These are phyloP conservation scores for Leccinellum albellum DNA, from an alignment of 768 basidiomycete species.

Conservation along the genomic window DNA sequence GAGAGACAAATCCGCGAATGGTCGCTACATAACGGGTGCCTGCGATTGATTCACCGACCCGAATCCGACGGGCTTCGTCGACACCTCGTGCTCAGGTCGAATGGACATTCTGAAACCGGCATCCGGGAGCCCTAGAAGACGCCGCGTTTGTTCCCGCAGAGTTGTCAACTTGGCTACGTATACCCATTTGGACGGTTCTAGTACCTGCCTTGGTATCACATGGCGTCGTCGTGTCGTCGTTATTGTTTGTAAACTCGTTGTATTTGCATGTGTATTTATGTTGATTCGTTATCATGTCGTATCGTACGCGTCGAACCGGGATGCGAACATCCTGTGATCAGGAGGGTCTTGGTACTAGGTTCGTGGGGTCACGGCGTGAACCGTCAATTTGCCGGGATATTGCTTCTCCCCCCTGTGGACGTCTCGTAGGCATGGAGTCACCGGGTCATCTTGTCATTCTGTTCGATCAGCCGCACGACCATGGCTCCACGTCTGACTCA, in stretches of 20 bases:
- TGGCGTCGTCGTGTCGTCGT: slow-evolving; percentile 30
- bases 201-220: slow-evolving; percentile 28
- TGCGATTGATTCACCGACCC: slow-evolving; percentile 46
- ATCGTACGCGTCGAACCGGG: not conserved
- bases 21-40: slow-evolving; percentile 42
- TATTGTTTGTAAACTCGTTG: not conserved
- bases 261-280: not conserved
- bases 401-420: not conserved
- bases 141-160: not conserved
- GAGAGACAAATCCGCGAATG: slow-evolving; percentile 65
- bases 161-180: not conserved
- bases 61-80: slow-evolving; percentile 47
- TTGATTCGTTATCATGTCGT: not conserved
- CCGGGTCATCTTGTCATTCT: not conserved
- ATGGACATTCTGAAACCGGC: slow-evolving; percentile 23
- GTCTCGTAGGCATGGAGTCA: not conserved
- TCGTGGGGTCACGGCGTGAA: not conserved
- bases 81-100: slow-evolving; percentile 55
- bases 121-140: not conserved
- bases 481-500: slow-evolving; percentile 6
- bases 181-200: slow-evolving; percentile 3
- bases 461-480: slow-evolving; percentile 5
- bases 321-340: not conserved
- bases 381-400: not conserved
- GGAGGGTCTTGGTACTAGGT: not conserved